Conservation (phyloP, 345 rosid genomes). For the Eucalyptus virginea region DNA sequence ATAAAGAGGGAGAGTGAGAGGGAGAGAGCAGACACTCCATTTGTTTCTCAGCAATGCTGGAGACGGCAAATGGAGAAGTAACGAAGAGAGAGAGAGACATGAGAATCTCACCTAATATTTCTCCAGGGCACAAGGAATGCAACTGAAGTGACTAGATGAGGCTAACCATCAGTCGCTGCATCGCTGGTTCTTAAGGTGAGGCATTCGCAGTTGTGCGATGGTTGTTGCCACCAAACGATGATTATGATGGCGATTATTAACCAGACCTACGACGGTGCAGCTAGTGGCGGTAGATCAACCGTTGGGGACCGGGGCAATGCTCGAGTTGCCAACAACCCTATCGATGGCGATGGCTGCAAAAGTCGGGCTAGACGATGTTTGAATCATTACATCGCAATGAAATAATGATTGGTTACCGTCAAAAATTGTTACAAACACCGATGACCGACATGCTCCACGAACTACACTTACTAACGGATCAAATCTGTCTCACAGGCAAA, state of each 20-base stretch:
- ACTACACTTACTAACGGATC: rapidly evolving
- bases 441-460: rapidly evolving
- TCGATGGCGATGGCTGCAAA: rapidly evolving
- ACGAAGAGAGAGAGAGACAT: rapidly evolving
- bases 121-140: rapidly evolving
- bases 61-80: rapidly evolving
- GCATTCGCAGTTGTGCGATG: neutral
- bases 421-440: neutral
- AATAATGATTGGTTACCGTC: rapidly evolving
- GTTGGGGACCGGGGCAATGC: rapidly evolving
- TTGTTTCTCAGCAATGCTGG: neutral
- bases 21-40: rapidly evolving
- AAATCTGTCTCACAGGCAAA: rapidly evolving
- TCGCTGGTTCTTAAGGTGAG: neutral
- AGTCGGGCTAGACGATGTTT: rapidly evolving
- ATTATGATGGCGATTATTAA: neutral
- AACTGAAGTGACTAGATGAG: rapidly evolving
- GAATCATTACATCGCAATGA: neutral
- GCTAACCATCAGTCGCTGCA: rapidly evolving
- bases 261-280: rapidly evolving
- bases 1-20: rapidly evolving
- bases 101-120: neutral
- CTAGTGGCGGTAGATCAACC: neutral
- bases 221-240: rapidly evolving
- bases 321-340: rapidly evolving